Evolutionary conservation across 352 stramenopile genomes (phyloP).

Genomic region (Phytopythium cucurbitacearum): DNA sequence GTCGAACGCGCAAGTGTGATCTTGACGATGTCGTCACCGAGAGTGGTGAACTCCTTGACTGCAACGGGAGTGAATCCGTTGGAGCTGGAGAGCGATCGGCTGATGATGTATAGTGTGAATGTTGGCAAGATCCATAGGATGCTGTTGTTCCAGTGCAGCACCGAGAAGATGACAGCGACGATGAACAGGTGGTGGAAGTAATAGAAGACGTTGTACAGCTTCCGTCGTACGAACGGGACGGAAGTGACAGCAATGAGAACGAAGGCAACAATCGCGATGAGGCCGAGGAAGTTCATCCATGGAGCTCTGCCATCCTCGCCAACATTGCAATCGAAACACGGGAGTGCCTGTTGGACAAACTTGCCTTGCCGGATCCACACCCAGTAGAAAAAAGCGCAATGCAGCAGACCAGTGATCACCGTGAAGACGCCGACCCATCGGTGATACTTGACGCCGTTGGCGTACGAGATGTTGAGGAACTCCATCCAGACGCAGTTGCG

Average conservation of each 20-base stretch:
- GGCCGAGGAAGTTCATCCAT: conserved; percentile 22
- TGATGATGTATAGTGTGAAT: conserved; percentile 9
- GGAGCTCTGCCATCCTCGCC: conserved; percentile 3
- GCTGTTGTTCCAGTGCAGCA: conserved; percentile 8
- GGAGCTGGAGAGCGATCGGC: conserved; percentile 11
- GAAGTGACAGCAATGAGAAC: conserved; percentile 19
- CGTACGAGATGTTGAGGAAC: conserved; percentile 29
- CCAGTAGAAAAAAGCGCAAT: conserved; percentile 16
- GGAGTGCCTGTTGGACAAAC: conserved; percentile 15
- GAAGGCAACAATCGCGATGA: conserved; percentile 16
- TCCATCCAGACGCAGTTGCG: conserved; percentile 35
- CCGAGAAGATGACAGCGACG: conserved; percentile 14
- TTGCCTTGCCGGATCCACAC: conserved; percentile 13
- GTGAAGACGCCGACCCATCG: conserved; percentile 26
- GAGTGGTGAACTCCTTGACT: conserved; percentile 15
- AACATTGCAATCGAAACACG: conserved; percentile 28
- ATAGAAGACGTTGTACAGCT: conserved; percentile 25
- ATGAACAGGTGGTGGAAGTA: conserved; percentile 22
- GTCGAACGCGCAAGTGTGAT: conserved; percentile 11
- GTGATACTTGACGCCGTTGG: conserved; percentile 35
- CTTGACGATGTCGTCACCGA: conserved; percentile 16
- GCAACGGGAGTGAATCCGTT: conserved; percentile 13
- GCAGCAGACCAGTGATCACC: conserved; percentile 16
- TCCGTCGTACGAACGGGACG: conserved; percentile 24
- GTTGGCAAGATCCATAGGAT: conserved; percentile 12